Conservation (phyloP, 2,329 filamentous ascomycete genomes). For the Xylariaceae sp. region DNA sequence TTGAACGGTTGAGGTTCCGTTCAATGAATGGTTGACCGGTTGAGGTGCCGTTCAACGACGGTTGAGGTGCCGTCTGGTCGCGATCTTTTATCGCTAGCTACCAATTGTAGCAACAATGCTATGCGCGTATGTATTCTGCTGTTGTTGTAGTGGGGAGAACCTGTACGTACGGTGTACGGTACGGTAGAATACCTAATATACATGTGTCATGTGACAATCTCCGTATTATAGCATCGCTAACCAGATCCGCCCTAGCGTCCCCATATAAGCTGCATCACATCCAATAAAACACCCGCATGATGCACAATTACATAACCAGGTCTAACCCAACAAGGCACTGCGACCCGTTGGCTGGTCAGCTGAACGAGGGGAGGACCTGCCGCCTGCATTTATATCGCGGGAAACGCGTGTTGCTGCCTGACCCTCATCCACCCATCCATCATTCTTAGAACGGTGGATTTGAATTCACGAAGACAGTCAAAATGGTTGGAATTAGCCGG, state of each 20-base stretch:
- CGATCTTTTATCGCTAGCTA: too few species aligned
- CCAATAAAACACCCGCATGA: not conserved
- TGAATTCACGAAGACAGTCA: not conserved
- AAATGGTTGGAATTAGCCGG: conserved; percentile 17
- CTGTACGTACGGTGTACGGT: too few species aligned
- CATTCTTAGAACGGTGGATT: not conserved
- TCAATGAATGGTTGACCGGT: too few species aligned
- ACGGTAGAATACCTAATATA: too few species aligned
- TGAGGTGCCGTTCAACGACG: too few species aligned
- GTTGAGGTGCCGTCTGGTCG: too few species aligned
- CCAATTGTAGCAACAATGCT: too few species aligned
- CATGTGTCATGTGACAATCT: too few species aligned
- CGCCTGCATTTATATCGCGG: not conserved
- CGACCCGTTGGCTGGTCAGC: not conserved
- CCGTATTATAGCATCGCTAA: not conserved
- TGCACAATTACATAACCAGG: not conserved
- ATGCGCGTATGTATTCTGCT: too few species aligned
- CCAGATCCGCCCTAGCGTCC: not conserved
- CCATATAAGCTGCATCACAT: not conserved
- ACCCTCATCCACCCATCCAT: not conserved
- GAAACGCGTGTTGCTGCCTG: not conserved
- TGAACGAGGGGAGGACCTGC: not conserved
- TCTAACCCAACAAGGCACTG: not conserved
- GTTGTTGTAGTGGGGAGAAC: too few species aligned
- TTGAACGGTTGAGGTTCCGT: too few species aligned